These are phyloP conservation scores for Ascochyta clinopodiicola DNA, from an alignment of 2,329 filamentous ascomycete species.

Conservation along the genomic window DNA sequence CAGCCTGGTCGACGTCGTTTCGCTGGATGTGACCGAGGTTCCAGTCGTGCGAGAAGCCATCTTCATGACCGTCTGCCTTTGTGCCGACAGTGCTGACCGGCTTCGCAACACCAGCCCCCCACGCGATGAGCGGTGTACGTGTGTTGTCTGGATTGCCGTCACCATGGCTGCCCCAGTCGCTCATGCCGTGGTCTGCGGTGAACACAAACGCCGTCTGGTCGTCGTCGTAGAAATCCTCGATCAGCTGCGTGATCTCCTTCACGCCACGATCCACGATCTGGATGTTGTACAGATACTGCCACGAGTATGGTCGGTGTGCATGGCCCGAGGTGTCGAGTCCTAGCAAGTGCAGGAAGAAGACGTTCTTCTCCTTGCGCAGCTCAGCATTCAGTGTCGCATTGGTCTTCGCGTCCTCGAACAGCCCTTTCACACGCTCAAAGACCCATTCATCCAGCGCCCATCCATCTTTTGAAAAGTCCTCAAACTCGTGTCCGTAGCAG, in stretches of 20 bases:
- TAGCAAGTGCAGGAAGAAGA: constrained; percentile 94
- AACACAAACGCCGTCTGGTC: constrained; percentile 93
- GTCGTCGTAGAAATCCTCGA: constrained; percentile 83
- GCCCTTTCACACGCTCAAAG: constrained; percentile 87
- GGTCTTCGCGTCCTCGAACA: constrained; percentile 80
- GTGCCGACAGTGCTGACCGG: constrained; percentile 65
- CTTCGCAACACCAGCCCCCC: constrained; percentile 88
- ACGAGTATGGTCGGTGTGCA: constrained; percentile 85
- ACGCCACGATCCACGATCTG: constrained; percentile 93
- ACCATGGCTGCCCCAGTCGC: constrained; percentile 98
- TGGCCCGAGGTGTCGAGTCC: constrained; percentile 93
- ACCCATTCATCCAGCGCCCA: constrained; percentile 89
- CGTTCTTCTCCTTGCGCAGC: constrained; percentile 81
- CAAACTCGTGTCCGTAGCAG: constrained; percentile 80
- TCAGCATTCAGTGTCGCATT: constrained; percentile 77
- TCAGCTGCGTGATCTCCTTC: constrained; percentile 78
- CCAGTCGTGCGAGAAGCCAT: constrained; percentile 88
- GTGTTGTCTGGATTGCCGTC: constrained; percentile 98
- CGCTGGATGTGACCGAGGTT: constrained; percentile 77
- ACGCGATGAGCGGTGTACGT: constrained; percentile 86
- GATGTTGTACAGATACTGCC: constrained; percentile 93
- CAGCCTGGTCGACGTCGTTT: constrained; percentile 92
- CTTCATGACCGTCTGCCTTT: constrained; percentile 82
- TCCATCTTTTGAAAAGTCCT: constrained; percentile 88
- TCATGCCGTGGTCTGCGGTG: constrained; percentile 98